These are phyloP conservation scores for Pachyrhizus erosus DNA, from an alignment of 306 rosid species.

Conservation along the genomic window DNA sequence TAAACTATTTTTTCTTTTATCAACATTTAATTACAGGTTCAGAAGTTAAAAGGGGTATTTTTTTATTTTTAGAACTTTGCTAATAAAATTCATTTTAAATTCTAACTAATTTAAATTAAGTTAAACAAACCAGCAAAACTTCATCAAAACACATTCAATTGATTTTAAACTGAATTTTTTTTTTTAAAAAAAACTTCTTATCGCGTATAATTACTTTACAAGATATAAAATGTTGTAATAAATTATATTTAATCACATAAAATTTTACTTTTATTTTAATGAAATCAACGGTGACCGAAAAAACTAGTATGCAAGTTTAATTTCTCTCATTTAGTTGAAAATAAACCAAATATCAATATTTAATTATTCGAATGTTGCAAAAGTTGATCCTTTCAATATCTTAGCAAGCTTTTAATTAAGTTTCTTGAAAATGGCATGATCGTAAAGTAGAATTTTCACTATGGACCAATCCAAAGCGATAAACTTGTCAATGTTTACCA, in stretches of 20 bases:
- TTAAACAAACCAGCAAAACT: background rate
- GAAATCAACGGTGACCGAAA: background rate
- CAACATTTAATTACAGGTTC: too few species aligned
- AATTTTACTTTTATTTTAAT: background rate
- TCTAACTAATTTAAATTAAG: too few species aligned
- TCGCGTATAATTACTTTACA: background rate
- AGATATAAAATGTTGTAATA: background rate
- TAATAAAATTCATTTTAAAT: too few species aligned
- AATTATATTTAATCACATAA: background rate
- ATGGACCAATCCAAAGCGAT: background rate
- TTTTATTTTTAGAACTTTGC: too few species aligned
- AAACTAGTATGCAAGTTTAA: background rate
- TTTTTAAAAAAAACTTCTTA: background rate
- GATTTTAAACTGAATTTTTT: background rate
- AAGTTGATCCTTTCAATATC: background rate
- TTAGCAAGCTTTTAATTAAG: background rate
- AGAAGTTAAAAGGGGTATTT: too few species aligned
- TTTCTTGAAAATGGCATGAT: slow-evolving; percentile 6
- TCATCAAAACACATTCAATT: background rate
- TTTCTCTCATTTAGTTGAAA: too few species aligned
- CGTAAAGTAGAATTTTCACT: background rate
- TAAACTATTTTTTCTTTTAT: too few species aligned
- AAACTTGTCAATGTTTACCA: background rate
- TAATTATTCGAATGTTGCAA: background rate
- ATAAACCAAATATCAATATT: background rate